phyloP scores from a whole-genome alignment of 2,329 filamentous ascomycete species.

The Trichoderma harzianum region DNA sequence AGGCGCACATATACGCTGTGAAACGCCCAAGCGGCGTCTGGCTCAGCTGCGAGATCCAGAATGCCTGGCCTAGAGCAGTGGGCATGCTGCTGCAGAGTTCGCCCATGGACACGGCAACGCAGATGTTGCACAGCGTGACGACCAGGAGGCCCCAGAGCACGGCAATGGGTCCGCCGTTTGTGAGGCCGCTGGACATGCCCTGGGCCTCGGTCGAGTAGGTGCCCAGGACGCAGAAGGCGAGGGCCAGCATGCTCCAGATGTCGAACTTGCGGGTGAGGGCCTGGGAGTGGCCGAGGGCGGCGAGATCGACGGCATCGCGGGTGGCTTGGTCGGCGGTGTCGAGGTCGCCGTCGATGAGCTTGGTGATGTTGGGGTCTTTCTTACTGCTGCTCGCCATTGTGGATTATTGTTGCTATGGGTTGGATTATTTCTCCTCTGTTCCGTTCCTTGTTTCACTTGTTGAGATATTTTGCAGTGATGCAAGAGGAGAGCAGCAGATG shows the following conservation, averaged over 20 bases:
- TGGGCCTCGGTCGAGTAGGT: conserved; percentile 58
- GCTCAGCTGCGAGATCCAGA: conserved; percentile 45
- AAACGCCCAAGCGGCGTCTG: conserved; percentile 44
- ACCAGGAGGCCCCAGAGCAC: conserved; percentile 55
- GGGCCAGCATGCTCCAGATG: conserved; percentile 54
- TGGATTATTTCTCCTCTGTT: neutral
- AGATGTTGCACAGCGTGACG: conserved; percentile 51
- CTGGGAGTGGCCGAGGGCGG: conserved; percentile 40
- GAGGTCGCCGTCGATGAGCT: conserved; percentile 28
- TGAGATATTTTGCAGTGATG: neutral
- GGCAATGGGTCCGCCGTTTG: conserved; percentile 51
- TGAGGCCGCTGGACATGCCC: conserved; percentile 44
- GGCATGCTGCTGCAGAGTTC: conserved; percentile 58
- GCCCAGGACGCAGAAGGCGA: conserved; percentile 55
- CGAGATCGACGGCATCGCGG: conserved; percentile 40
- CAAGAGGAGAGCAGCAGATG: neutral
- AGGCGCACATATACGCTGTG: conserved; percentile 54
- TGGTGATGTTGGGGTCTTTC: conserved; percentile 26
- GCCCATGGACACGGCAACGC: conserved; percentile 53
- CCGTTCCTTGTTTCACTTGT: neutral
- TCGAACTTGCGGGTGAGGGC: conserved; percentile 46
- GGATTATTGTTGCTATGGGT: neutral
- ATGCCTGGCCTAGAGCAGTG: conserved; percentile 57
- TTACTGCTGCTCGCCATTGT: neutral
- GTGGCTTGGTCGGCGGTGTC: conserved; percentile 27